Conservation (phyloP, 2,329 filamentous ascomycete species). For the Phoma sp. region DNA sequence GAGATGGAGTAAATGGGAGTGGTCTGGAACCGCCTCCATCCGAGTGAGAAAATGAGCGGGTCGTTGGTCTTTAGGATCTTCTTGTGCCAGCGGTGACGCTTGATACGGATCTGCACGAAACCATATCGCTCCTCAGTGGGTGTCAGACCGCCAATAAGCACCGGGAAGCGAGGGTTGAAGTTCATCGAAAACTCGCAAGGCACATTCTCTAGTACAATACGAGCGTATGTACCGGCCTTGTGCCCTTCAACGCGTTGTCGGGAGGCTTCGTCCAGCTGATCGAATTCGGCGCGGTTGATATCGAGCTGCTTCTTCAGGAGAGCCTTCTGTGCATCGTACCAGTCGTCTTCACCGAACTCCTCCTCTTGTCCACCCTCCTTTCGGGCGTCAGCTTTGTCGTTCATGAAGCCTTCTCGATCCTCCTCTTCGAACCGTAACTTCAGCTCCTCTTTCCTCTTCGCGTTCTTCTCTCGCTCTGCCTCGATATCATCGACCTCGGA, state of each 20-base stretch:
- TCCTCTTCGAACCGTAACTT: constrained; percentile 96
- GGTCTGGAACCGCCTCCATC: constrained; percentile 94
- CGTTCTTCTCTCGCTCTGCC: constrained; percentile 89
- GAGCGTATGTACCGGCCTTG: constrained; percentile 90
- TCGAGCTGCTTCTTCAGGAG: constrained; percentile 93
- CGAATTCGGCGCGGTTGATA: constrained; percentile 95
- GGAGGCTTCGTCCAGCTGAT: constrained; percentile 82
- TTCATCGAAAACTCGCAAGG: constrained; percentile 86
- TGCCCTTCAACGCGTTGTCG: constrained; percentile 86
- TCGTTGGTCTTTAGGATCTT: constrained; percentile 99
- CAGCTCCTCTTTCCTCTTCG: constrained; percentile 90
- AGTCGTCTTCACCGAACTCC: constrained; percentile 96
- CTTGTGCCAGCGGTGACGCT: constrained; percentile 98
- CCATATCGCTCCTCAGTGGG: constrained; percentile 95
- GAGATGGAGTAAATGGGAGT: constrained; percentile 94
- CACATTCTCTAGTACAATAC: constrained; percentile 86
- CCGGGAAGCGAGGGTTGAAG: constrained; percentile 82
- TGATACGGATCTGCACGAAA: constrained; percentile 94
- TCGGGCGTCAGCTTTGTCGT: constrained; percentile 81
- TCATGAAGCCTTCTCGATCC: constrained; percentile 93
- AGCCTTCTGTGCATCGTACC: constrained; percentile 98
- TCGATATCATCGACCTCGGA: constrained; percentile 68
- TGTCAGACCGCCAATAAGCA: constrained; percentile 90
- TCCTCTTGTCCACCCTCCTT: constrained; percentile 70
- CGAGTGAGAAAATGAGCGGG: constrained; percentile 93